Base-by-base conservation (phyloP, 345 rosid genomes). In the Litchi chinensis region DNA sequence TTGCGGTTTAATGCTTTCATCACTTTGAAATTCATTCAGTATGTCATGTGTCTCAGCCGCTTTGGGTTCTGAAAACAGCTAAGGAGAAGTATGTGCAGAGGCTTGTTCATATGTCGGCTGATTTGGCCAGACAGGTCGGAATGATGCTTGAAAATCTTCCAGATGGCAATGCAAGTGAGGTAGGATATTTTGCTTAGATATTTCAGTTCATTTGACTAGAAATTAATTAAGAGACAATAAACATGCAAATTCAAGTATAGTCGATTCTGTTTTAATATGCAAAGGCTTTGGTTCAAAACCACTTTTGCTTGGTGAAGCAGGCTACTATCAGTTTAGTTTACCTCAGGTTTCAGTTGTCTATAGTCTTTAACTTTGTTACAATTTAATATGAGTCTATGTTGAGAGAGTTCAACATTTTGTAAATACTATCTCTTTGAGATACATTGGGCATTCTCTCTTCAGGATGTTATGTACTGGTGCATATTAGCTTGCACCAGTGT, bases 91-190 rank as follows among this genome's bases (percentile, higher is more conserved):
- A 82, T 79, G 66, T 79, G 76, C 96, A 90, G 87, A 85, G 97
- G 86, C 95, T 93, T 75, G 90, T 93, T 85, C 96, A 89, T 79
- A 79, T 92, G 77, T 93, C 99, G 70, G 88, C 94, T 85, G 99
- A 92, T 88, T 88, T 95, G 87, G 96, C 98, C 37, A 83, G 98
- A 85, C 94, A 91, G 73, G 85, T 95, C 10, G 97, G 91, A 32
- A 32, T 65, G 44, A 71, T 84, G 89, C 89, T 95, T 15, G 97
- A 95, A 75, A 88, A 86, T 81, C 40, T 79, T 82, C 93, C 85
- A 50, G 85, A 77, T 82, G 77, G 83, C 77, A 68, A 63, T 67
- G 54, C 59, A 76, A 82, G 77, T 70, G 79, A 88, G 98, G 99
- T 95, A 86, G 48, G 68, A 57, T 75, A 28, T 70, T 32, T 24